Base-by-base conservation (phyloP, 2,329 filamentous ascomycete genomes). In the Monilinia fructicola region DNA sequence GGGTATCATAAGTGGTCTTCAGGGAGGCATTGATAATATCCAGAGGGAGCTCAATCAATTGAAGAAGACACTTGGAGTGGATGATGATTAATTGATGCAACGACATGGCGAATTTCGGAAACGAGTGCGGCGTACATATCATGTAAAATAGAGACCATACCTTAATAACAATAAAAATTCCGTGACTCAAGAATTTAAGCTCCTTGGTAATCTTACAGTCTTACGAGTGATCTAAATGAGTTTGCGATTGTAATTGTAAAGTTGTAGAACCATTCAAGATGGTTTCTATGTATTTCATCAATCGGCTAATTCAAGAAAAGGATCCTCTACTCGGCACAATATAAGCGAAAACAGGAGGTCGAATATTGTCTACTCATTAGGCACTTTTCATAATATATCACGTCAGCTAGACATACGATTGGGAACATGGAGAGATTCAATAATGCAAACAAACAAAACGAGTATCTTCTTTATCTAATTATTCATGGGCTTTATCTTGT, bases 21-120 rank as follows among this genome's bases (percentile, higher is more conserved):
- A 76, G 50, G 71, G 72, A 11, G 74, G 74, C 7, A 76, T 76
- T 69, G 71, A 75, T 54, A 73, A 75, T 69, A 67, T 76, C 14
- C 74, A 75, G 42, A 67, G 69, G 48, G 74, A 76, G 44, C 67
- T 76, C 31, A 69, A 75, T 64, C 66, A 69, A 16, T 60, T 76
- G 53, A 76, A 75, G 66, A 72, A 64, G 46, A 71, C 71, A 10
- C 67, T 76, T 42, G 75, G 75, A 44, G 74, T 76, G 42, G 72
- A 73, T 58, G 69, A 70, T 59, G 67, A 46, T 53, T 65, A 48
- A 60, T 60, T 50, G 56, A 48, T 61, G 46, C 23, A 26, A 60
- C 16, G 48, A 26, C 10, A 61, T 61, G 35, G 21, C 26, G 40
- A 56, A 53, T 35, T 48, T 54, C n/a, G 42, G 31, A 18, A 52